These are phyloP conservation scores for Plasmodium adleri DNA, from an alignment of 169 alveolate species.

Conservation along the genomic window DNA sequence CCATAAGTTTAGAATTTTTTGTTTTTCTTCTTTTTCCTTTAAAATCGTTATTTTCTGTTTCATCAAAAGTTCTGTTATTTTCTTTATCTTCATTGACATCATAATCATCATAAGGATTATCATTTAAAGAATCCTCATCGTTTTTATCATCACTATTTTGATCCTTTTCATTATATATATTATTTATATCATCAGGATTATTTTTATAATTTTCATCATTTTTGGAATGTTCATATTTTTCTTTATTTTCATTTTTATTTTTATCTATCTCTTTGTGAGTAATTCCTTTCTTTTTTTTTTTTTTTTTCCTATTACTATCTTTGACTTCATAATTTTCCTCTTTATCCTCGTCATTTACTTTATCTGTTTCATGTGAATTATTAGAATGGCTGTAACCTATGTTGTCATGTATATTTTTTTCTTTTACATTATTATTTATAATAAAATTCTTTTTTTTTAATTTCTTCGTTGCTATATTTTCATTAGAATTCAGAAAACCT, in stretches of 20 bases:
- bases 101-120: background rate
- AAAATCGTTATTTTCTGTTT: background rate
- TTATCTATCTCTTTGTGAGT: background rate
- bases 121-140: slow-evolving; percentile 1
- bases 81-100: slow-evolving; percentile 2
- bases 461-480: background rate
- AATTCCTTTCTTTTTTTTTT: slow-evolving; percentile 17
- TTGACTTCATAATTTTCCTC: background rate
- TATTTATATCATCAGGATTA: background rate
- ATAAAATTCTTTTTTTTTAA: background rate
- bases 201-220: background rate
- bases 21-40: slow-evolving; percentile 37
- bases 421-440: background rate
- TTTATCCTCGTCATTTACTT: slow-evolving; percentile 8
- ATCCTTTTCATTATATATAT: background rate
- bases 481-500: background rate
- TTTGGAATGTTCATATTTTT: slow-evolving; percentile 5
- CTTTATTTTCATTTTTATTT: background rate
- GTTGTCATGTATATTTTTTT: background rate
- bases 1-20: slow-evolving; percentile 69
- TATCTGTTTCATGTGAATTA: background rate
- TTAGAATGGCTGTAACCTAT: background rate
- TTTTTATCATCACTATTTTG: slow-evolving; percentile 1
- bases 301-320: slow-evolving; percentile 17
- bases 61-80: background rate